Evolutionary conservation across 345 rosid species (phyloP).

Genomic region (Populus euphratica): DNA sequence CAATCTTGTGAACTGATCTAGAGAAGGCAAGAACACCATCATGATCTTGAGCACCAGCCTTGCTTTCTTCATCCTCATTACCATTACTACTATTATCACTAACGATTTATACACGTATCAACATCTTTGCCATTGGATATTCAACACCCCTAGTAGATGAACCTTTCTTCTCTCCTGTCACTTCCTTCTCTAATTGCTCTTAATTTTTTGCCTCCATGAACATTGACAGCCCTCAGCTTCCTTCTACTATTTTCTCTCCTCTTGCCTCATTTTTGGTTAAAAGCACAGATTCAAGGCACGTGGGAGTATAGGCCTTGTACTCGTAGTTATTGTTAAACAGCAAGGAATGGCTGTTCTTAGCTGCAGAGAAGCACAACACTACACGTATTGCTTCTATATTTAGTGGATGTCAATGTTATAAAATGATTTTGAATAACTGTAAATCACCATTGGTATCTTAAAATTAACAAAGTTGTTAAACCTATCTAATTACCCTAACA

Average conservation of each 20-base stretch:
- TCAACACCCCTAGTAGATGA: neutral
- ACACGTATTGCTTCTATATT: neutral
- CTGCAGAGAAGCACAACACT: neutral
- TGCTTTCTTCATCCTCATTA: neutral
- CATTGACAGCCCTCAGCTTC: neutral
- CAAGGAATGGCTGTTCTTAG: neutral
- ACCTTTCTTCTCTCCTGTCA: neutral
- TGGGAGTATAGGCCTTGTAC: neutral
- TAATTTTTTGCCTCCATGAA: neutral
- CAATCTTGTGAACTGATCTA: conserved; percentile 28
- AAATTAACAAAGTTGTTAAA: too few relatives aligned
- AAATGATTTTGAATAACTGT: too few relatives aligned
- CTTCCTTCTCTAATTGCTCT: neutral
- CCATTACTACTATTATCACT: neutral
- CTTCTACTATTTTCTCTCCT: neutral
- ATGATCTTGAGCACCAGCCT: conserved; percentile 6
- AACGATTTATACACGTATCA: neutral
- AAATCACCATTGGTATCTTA: too few relatives aligned
- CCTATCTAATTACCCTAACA: too few relatives aligned
- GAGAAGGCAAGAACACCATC: conserved; percentile 35
- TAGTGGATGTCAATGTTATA: too few relatives aligned
- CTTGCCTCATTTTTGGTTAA: neutral
- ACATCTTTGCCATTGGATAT: neutral
- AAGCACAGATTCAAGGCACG: neutral
- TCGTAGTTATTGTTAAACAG: neutral